A percentile compares a stretch with the other conserved stretches of the same genome.
Evolutionary conservation across 805 yeast species (phyloP).

Genomic region (Candida suzukii): DNA sequence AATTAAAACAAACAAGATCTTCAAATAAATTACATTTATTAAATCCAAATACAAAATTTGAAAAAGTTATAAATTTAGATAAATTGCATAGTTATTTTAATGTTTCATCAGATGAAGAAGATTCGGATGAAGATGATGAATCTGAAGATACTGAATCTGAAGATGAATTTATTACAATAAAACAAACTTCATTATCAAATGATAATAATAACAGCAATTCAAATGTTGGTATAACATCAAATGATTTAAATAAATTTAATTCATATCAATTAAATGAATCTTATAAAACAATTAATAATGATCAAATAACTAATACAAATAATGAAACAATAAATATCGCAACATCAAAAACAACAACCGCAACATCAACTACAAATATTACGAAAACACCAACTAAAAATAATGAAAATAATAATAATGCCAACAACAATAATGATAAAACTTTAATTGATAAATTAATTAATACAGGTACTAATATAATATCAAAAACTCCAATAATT

Average conservation of each 20-base stretch:
- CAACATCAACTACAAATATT: neutral
- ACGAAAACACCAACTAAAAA: neutral
- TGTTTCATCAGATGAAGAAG: conserved; percentile 18
- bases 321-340: no score
- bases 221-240: no score
- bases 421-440: neutral
- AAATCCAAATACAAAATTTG: conserved; percentile 13
- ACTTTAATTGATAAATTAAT: neutral
- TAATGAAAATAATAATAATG: no score
- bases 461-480: neutral
- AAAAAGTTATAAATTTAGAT: conserved; percentile 18
- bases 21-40: conserved; percentile 21
- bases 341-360: neutral
- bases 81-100: conserved; percentile 25
- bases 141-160: neutral
- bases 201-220: neutral
- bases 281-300: no score
- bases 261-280: no score
- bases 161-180: neutral
- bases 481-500: neutral
- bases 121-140: neutral
- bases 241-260: no score
- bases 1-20: conserved; percentile 20
- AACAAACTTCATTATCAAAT: neutral
- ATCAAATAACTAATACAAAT: no score